Conservation (phyloP, 495 filamentous ascomycete genomes). For the Amphirosellinia nigrospora region DNA sequence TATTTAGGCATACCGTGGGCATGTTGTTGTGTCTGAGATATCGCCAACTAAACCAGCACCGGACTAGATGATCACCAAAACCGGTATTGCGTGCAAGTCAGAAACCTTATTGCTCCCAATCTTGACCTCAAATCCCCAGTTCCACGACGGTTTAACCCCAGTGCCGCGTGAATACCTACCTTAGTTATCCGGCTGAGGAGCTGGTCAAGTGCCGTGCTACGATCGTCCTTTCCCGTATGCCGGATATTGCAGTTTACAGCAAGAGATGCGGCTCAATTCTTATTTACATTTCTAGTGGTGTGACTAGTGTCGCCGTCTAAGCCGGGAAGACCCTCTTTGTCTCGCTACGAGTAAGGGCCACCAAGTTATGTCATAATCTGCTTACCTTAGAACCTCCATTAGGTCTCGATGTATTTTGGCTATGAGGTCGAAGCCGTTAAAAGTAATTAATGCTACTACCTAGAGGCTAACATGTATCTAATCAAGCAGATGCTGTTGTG, state of each 20-base stretch:
- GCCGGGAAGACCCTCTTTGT: background rate
- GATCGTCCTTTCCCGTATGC: background rate
- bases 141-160: background rate
- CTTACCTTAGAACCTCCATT: background rate
- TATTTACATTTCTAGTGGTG: too few relatives aligned
- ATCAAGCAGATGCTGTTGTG: too few relatives aligned
- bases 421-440: too few relatives aligned
- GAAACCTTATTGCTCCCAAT: background rate
- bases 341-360: background rate
- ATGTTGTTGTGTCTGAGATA: background rate
- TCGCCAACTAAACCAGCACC: background rate
- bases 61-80: too few relatives aligned
- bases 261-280: too few relatives aligned
- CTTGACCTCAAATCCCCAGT: background rate
- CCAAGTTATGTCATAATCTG: background rate
- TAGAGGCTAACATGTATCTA: too few relatives aligned
- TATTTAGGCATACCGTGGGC: background rate
- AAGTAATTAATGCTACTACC: too few relatives aligned
- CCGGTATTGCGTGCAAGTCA: too few relatives aligned
- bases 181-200: background rate
- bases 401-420: background rate
- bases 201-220: background rate
- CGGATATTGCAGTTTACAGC: too few relatives aligned
- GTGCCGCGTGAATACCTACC: background rate
- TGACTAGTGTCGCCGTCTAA: background rate